Evolutionary conservation across 768 basidiomycete genomes (phyloP).

Genomic region (Daedaleopsis nitida): DNA sequence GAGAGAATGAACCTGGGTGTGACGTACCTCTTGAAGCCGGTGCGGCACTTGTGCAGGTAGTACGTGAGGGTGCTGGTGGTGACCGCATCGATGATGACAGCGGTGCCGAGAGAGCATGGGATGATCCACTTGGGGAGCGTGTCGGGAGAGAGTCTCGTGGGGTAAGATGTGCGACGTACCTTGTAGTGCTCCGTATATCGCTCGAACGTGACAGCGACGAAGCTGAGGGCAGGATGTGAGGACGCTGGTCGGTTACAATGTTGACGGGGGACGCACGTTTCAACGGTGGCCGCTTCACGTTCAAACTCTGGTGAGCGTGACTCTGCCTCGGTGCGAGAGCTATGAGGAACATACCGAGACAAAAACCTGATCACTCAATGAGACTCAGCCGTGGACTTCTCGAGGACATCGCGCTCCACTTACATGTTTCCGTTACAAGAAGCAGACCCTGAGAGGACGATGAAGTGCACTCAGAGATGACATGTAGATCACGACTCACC

Average conservation of each 20-base stretch:
- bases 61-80: background rate
- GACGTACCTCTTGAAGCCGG: background rate
- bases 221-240: background rate
- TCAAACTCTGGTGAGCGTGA: background rate
- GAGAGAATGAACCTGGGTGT: background rate
- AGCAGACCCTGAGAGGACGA: background rate
- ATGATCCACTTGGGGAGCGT: background rate
- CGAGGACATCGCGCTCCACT: no score
- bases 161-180: background rate
- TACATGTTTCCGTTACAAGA: background rate
- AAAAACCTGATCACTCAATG: background rate
- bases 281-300: background rate
- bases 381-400: background rate
- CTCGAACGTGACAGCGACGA: background rate
- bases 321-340: background rate
- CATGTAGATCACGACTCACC: background rate
- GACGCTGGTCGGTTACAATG: background rate
- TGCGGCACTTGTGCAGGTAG: slow-evolving; percentile 1
- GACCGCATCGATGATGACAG: background rate
- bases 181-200: background rate
- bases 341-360: background rate
- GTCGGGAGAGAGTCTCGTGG: background rate
- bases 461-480: background rate
- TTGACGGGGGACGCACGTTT: background rate
- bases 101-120: background rate